A percentile compares a stretch with the other conserved stretches of the same genome.
These are phyloP conservation scores for Bryoerythrophyllum caledonicum DNA, from an alignment of 225 moss, liverwort and hornwort species.

Conservation along the genomic window DNA sequence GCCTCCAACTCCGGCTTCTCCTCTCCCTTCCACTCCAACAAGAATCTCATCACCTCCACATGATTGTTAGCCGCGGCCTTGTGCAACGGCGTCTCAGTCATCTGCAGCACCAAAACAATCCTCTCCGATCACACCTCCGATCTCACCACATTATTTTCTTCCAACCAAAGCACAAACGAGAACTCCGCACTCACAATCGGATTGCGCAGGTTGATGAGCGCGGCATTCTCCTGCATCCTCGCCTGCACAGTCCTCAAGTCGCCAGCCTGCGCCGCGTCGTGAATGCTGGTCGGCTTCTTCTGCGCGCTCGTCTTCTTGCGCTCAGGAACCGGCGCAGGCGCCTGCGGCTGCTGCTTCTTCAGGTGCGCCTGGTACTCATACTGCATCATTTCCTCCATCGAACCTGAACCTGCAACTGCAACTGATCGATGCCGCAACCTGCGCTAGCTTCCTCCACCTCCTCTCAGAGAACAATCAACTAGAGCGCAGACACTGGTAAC, in stretches of 20 bases:
- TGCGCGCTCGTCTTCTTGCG: slow-evolving; percentile 16
- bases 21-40: slow-evolving; percentile 34
- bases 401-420: too few relatives aligned
- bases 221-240: slow-evolving; percentile 31
- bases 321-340: slow-evolving; percentile 13
- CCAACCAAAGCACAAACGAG: too few relatives aligned
- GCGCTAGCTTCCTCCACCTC: neutral
- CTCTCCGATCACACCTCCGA: too few relatives aligned
- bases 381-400: slow-evolving; percentile 38
- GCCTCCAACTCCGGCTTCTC: slow-evolving; percentile 34
- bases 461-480: neutral
- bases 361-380: slow-evolving; percentile 31
- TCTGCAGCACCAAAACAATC: neutral
- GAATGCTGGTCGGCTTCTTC: slow-evolving; percentile 30
- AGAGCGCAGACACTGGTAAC: too few relatives aligned
- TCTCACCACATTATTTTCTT: too few relatives aligned
- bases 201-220: slow-evolving; percentile 35
- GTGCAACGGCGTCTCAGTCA: slow-evolving; percentile 38
- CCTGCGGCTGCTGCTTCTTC: slow-evolving; percentile 28
- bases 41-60: slow-evolving; percentile 24
- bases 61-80: slow-evolving; percentile 41
- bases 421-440: neutral
- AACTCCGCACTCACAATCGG: slow-evolving; percentile 38
- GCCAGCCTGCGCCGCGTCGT: slow-evolving; percentile 34
- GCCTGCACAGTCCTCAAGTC: slow-evolving; percentile 27